Percentiles rank a stretch among this genome's conserved stretches.
Conservation (phyloP, 352 stramenopile species). For the Sclerospora graminicola region DNA sequence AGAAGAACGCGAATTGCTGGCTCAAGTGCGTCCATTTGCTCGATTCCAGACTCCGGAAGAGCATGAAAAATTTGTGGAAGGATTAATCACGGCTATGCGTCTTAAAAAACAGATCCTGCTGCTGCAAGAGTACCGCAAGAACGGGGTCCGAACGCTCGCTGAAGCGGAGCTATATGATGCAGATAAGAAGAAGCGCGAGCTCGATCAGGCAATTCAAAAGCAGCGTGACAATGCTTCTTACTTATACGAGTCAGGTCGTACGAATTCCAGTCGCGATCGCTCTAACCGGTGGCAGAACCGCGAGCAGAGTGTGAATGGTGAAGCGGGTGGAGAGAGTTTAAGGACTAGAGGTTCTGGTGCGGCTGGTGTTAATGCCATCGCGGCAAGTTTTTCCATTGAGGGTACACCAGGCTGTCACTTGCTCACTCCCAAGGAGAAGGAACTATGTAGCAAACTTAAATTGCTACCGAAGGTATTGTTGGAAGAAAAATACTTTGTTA, state of each 20-base stretch:
- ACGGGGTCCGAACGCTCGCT: slow-evolving; percentile 89
- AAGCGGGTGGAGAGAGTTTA: slow-evolving; percentile 14
- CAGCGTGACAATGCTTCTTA: slow-evolving; percentile 81
- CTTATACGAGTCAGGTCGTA: slow-evolving; percentile 69
- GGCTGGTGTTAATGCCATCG: slow-evolving; percentile 17
- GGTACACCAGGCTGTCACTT: slow-evolving; percentile 78
- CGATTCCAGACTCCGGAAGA: slow-evolving; percentile 91
- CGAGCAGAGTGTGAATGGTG: slow-evolving; percentile 29
- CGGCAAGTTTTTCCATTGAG: slow-evolving; percentile 65
- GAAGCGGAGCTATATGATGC: slow-evolving; percentile 93
- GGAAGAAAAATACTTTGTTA: not conserved
- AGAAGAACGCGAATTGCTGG: slow-evolving; percentile 92
- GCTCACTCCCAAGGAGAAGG: slow-evolving; percentile 85
- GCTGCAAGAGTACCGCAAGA: slow-evolving; percentile 93
- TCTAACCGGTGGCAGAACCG: slow-evolving; percentile 61
- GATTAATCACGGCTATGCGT: slow-evolving; percentile 84
- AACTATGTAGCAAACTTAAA: slow-evolving; percentile 85
- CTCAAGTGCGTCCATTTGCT: slow-evolving; percentile 91
- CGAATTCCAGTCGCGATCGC: slow-evolving; percentile 46
- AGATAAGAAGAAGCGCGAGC: slow-evolving; percentile 89
- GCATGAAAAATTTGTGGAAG: slow-evolving; percentile 89
- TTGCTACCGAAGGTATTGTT: slow-evolving; percentile 77
- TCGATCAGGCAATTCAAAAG: slow-evolving; percentile 84
- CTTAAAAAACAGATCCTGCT: slow-evolving; percentile 94
- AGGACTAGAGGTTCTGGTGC: slow-evolving; percentile 19